Evolutionary conservation across 192 early-diverging fungal genomes (phyloP).

Genomic region (Pecoramyces ruminantium): DNA sequence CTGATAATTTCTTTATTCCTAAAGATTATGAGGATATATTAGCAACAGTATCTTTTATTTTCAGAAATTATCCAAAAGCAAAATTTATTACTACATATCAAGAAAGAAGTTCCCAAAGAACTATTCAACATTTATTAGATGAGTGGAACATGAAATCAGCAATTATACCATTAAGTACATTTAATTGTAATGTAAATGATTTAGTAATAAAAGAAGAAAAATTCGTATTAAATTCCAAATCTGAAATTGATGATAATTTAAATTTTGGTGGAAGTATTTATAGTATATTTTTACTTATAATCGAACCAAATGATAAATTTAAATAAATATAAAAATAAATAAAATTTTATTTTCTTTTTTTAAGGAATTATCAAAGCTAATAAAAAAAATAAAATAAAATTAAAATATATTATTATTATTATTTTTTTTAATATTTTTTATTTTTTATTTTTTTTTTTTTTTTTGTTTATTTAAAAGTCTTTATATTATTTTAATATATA

Average conservation of each 20-base stretch:
- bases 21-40: constrained; percentile 44
- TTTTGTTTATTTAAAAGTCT: too few relatives aligned
- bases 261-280: not conserved
- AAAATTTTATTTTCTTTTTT: too few relatives aligned
- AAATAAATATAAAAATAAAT: too few relatives aligned
- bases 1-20: constrained; percentile 24
- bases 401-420: too few relatives aligned
- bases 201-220: not conserved
- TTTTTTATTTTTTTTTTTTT: too few relatives aligned
- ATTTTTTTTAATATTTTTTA: too few relatives aligned
- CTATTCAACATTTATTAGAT: constrained; percentile 38
- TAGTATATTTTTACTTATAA: not conserved
- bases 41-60: constrained; percentile 34
- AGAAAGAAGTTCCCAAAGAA: constrained; percentile 44
- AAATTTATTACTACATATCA: constrained; percentile 58
- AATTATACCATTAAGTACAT: not conserved
- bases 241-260: not conserved
- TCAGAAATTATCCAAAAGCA: constrained; percentile 27
- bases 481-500: too few relatives aligned
- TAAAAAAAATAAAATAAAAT: too few relatives aligned
- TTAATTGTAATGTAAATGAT: not conserved
- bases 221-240: not conserved
- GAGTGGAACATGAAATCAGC: constrained; percentile 28
- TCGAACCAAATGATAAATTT: not conserved
- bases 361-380: too few relatives aligned